These are phyloP conservation scores for Penicillium argentinense DNA, from an alignment of 495 filamentous ascomycete genomes.

Conservation along the genomic window DNA sequence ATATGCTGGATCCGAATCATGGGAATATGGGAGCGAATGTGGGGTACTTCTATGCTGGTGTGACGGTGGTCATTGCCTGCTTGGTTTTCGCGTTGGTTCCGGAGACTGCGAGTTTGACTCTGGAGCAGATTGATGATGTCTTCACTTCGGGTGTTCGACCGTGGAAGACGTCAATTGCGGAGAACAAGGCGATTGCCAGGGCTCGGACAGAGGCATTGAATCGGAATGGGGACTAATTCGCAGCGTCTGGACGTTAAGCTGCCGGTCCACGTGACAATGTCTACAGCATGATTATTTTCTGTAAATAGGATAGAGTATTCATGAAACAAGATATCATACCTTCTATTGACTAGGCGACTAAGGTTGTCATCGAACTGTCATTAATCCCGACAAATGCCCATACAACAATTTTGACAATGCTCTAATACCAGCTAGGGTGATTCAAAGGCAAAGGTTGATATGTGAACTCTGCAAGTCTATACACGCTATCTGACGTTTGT, in stretches of 20 bases:
- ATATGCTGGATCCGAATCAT: slow-evolving; percentile 27
- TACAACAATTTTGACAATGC: too few species aligned
- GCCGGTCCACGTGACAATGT: too few species aligned
- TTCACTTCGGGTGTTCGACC: slow-evolving; percentile 22
- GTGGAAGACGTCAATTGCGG: slow-evolving; percentile 24
- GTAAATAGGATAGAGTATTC: too few species aligned
- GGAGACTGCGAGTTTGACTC: slow-evolving; percentile 27
- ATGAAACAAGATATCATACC: too few species aligned
- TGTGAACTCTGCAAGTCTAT: slow-evolving; percentile 7
- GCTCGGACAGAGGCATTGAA: slow-evolving; percentile 3
- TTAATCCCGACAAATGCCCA: too few species aligned
- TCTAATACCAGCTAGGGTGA: too few species aligned
- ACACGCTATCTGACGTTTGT: slow-evolving; percentile 7
- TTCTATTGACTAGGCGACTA: too few species aligned
- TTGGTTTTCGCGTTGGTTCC: slow-evolving; percentile 27
- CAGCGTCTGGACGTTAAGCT: too few species aligned
- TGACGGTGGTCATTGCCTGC: slow-evolving; percentile 19
- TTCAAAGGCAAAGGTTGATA: neutral
- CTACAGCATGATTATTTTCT: too few species aligned
- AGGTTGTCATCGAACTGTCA: too few species aligned
- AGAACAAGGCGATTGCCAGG: slow-evolving; percentile 14
- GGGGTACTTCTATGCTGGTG: slow-evolving; percentile 31
- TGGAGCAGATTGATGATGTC: slow-evolving; percentile 33
- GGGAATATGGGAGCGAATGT: slow-evolving; percentile 33
- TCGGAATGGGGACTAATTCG: neutral